Percentiles rank a stretch among this genome's conserved stretches.
Conservation (phyloP, 75 land plant genomes). For the Cryptomeria japonica region DNA sequence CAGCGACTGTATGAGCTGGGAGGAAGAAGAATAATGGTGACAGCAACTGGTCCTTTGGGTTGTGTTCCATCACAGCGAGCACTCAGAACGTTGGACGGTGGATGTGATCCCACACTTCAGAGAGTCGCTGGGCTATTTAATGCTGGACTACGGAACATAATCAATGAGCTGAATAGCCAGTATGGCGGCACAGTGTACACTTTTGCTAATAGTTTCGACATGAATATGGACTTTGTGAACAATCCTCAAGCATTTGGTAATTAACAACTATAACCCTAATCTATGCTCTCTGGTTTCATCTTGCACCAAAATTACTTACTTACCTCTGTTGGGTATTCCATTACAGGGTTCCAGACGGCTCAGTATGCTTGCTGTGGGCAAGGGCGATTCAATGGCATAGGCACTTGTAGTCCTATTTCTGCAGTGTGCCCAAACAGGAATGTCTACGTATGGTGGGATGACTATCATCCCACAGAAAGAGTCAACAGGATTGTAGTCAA, state of each 20-base stretch:
- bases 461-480: slow-evolving; percentile 82
- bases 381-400: slow-evolving; percentile 53
- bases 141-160: slow-evolving; percentile 35
- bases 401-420: slow-evolving; percentile 47
- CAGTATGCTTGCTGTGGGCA: slow-evolving; percentile 53
- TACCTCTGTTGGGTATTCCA: neutral
- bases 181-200: slow-evolving; percentile 41
- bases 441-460: slow-evolving; percentile 89
- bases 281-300: neutral
- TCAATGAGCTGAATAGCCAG: slow-evolving; percentile 40
- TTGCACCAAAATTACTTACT: neutral
- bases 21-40: slow-evolving; percentile 55
- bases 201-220: slow-evolving; percentile 27
- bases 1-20: slow-evolving; percentile 61
- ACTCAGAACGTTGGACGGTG: slow-evolving; percentile 28
- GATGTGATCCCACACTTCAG: slow-evolving; percentile 44
- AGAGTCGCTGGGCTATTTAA: slow-evolving; percentile 49
- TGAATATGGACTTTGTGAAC: slow-evolving; percentile 44
- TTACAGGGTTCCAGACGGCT: slow-evolving; percentile 34
- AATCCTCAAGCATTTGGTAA: slow-evolving; percentile 55
- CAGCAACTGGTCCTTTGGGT: slow-evolving; percentile 64
- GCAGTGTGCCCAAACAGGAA: slow-evolving; percentile 64
- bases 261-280: no score
- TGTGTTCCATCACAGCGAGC: slow-evolving; percentile 76
- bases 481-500: slow-evolving; percentile 72